Conservation (phyloP, 768 basidiomycete genomes). For the Phlebiopsis flavidoalba region DNA sequence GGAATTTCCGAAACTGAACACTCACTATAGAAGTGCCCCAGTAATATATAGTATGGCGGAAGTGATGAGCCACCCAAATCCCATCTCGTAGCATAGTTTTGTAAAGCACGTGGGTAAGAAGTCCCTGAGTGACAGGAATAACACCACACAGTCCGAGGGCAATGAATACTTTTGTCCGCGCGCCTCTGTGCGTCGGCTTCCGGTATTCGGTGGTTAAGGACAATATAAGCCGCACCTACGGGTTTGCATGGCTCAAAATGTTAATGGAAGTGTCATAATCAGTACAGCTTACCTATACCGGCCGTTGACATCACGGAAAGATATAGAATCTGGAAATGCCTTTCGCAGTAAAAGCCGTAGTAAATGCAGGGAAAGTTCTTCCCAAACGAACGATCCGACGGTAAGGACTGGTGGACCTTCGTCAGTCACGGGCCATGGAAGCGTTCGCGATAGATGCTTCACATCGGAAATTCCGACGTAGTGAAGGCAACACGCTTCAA, state of each 20-base stretch:
- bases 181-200: conserved; percentile 67
- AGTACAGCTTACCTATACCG: conserved; percentile 50
- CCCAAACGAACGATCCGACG: conserved; percentile 77
- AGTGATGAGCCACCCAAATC: conserved; percentile 62
- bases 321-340: conserved; percentile 49
- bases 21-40: conserved; percentile 82
- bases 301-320: conserved; percentile 43
- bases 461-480: background rate
- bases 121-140: conserved; percentile 63
- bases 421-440: background rate
- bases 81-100: conserved; percentile 55
- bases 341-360: conserved; percentile 73
- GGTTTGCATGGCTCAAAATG: background rate
- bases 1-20: conserved; percentile 14
- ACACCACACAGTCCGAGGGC: conserved; percentile 67
- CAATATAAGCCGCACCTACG: conserved; percentile 65
- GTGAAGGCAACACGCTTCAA: background rate
- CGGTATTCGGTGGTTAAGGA: conserved; percentile 76
- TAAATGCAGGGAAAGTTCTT: conserved; percentile 72
- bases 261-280: conserved; percentile 13
- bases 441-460: background rate
- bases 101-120: conserved; percentile 53
- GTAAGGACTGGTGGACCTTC: conserved; percentile 41
- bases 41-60: conserved; percentile 73
- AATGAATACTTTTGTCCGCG: conserved; percentile 77